phyloP scores from a whole-genome alignment of 306 rosid genomes.

The Carpinus viminea region DNA sequence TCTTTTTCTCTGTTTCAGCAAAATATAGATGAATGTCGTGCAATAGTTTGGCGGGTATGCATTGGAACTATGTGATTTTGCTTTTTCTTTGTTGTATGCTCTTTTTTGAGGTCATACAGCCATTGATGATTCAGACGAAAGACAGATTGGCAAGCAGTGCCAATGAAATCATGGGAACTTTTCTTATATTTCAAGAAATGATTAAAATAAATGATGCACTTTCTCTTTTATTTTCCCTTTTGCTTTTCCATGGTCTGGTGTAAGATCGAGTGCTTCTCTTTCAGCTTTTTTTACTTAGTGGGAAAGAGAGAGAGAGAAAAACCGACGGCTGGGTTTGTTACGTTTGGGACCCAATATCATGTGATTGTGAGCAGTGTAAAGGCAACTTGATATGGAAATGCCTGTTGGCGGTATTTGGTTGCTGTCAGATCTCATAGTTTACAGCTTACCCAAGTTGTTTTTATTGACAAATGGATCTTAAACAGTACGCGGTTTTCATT shows the following conservation, averaged over 20 bases:
- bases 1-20: constrained; percentile 11
- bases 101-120: constrained; percentile 4
- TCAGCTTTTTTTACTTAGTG: constrained; percentile 19
- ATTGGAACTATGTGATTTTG: not conserved
- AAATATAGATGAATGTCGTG: constrained; percentile 12
- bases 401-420: constrained; percentile 50
- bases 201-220: constrained; percentile 25
- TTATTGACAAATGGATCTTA: constrained; percentile 34
- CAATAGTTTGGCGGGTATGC: constrained; percentile 1
- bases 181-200: constrained; percentile 57
- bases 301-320: not conserved
- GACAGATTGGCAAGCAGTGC: constrained; percentile 35
- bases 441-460: constrained; percentile 35
- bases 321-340: constrained; percentile 21
- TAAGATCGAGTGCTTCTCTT: constrained; percentile 39
- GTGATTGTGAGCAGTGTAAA: constrained; percentile 65
- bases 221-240: constrained; percentile 26
- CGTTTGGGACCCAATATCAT: constrained; percentile 54
- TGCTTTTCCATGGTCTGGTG: constrained; percentile 28
- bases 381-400: constrained; percentile 42
- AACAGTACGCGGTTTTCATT: constrained; percentile 2
- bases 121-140: constrained; percentile 29
- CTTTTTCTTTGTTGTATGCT: not conserved
- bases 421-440: constrained; percentile 38
- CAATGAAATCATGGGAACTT: constrained; percentile 39